These are phyloP conservation scores for Plasmodium coatneyi DNA, from an alignment of 169 alveolate genomes.

Conservation along the genomic window DNA sequence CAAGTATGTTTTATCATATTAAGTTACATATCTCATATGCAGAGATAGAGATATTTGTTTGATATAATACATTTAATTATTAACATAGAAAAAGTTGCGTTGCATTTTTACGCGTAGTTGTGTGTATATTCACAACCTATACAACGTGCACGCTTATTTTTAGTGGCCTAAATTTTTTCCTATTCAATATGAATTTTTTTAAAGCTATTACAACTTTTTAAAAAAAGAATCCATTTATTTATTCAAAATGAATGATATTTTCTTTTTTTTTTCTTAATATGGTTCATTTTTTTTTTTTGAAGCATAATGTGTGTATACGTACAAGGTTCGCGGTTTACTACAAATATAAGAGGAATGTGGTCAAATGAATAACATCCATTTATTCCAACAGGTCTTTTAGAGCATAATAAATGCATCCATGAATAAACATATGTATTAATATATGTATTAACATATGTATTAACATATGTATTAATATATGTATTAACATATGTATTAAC, in stretches of 20 bases:
- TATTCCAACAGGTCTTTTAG: no score
- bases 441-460: no score
- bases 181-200: background rate
- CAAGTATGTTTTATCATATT: background rate
- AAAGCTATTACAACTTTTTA: background rate
- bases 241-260: background rate
- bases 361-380: background rate
- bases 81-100: background rate
- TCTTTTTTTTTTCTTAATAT: no score
- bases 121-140: background rate
- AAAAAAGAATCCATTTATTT: background rate
- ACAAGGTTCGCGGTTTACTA: no score
- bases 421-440: no score
- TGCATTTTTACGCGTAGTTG: background rate
- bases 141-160: background rate
- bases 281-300: no score
- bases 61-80: background rate
- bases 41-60: background rate
- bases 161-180: background rate
- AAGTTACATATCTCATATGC: background rate
- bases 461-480: no score
- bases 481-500: no score
- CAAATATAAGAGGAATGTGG: background rate
- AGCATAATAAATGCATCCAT: background rate
- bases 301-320: no score